Conservation (phyloP, 352 stramenopile species). For the Globisporangium parvum region DNA sequence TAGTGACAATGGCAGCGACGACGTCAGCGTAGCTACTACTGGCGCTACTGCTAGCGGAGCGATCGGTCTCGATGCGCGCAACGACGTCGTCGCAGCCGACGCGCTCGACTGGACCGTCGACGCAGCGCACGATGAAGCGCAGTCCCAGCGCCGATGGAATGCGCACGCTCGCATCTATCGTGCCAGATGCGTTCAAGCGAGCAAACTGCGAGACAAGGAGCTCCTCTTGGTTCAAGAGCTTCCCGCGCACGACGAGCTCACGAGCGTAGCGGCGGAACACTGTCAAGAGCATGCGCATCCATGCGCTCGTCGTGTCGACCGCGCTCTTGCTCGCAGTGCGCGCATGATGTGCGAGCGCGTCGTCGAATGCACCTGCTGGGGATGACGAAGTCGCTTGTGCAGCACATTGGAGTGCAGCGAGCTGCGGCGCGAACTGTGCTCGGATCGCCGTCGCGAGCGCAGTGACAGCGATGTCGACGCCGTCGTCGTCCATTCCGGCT, state of each 20-base stretch:
- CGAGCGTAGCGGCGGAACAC: constrained; percentile 27
- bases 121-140: constrained; percentile 18
- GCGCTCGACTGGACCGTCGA: constrained; percentile 5
- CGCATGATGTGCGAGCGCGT: not conserved
- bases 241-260: constrained; percentile 24
- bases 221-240: constrained; percentile 40
- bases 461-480: too few relatives aligned
- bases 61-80: constrained; percentile 1
- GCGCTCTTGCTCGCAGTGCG: not conserved
- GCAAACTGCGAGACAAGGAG: constrained; percentile 24
- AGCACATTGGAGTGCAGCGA: too few relatives aligned
- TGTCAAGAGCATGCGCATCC: constrained; percentile 12
- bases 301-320: constrained; percentile 2
- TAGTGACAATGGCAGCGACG: not conserved
- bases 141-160: constrained; percentile 6
- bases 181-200: not conserved
- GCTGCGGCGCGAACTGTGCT: too few relatives aligned
- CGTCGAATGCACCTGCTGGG: too few relatives aligned
- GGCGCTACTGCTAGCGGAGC: not conserved
- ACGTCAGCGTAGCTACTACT: not conserved
- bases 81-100: constrained; percentile 13
- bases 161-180: not conserved
- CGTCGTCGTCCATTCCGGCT: too few relatives aligned
- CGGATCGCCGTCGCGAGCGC: too few relatives aligned
- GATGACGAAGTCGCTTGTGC: too few relatives aligned